Evolutionary conservation across 495 filamentous ascomycete species (phyloP).

Genomic region (Cercophora sp.): DNA sequence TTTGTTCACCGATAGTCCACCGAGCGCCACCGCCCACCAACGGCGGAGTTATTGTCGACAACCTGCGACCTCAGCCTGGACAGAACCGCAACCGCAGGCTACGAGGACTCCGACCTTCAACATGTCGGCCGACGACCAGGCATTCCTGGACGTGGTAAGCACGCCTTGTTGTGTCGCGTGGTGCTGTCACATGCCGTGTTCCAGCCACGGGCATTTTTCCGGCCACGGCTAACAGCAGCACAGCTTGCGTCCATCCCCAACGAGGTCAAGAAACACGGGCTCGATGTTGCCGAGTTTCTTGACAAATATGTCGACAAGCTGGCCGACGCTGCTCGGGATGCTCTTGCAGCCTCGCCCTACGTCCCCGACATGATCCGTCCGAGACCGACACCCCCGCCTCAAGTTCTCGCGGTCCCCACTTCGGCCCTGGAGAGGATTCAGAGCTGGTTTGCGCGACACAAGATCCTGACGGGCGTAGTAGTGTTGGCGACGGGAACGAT

Average conservation of each 20-base stretch:
- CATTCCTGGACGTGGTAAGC: constrained; percentile 58
- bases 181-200: neutral
- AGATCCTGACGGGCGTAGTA: constrained; percentile 63
- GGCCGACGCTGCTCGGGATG: constrained; percentile 58
- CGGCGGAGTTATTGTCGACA: too few relatives aligned
- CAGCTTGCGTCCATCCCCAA: constrained; percentile 70
- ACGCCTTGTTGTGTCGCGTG: constrained; percentile 2
- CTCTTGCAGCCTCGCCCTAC: constrained; percentile 61
- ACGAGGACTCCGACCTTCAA: neutral
- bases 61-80: too few relatives aligned
- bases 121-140: constrained; percentile 62
- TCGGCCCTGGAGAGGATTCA: constrained; percentile 35
- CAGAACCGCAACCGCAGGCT: neutral
- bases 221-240: neutral
- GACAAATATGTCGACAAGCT: constrained; percentile 71
- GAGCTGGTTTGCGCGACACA: constrained; percentile 66
- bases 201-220: neutral
- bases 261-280: constrained; percentile 48
- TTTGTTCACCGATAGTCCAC: too few relatives aligned
- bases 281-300: constrained; percentile 66
- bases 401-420: constrained; percentile 31
- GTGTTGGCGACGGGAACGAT: constrained; percentile 65
- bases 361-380: constrained; percentile 65
- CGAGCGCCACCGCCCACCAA: too few relatives aligned
- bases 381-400: constrained; percentile 44